Conservation (phyloP, 2,329 filamentous ascomycete genomes). For the Keithomyces neogunnii region DNA sequence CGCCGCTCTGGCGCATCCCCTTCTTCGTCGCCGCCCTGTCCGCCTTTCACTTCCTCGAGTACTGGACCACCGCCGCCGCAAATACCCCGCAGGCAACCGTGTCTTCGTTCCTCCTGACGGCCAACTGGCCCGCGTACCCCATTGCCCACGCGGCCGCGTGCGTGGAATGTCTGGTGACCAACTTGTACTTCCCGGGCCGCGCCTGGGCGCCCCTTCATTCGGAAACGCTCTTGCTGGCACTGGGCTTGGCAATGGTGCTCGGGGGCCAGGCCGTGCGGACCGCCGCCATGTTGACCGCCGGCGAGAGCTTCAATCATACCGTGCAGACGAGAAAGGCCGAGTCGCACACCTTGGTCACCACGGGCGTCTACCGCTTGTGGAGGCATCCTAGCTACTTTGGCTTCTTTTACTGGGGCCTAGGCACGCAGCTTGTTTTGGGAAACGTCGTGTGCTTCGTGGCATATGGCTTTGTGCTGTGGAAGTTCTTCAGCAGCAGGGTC, state of each 20-base stretch:
- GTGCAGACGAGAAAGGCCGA: slow-evolving; percentile 62
- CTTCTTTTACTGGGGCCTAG: slow-evolving; percentile 98
- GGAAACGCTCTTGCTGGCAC: slow-evolving; percentile 32
- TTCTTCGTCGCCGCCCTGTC: slow-evolving; percentile 63
- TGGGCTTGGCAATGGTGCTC: slow-evolving; percentile 55
- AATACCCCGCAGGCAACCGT: slow-evolving; percentile 69
- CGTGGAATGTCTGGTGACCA: slow-evolving; percentile 60
- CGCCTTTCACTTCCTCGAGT: slow-evolving; percentile 93
- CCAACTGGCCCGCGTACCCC: slow-evolving; percentile 78
- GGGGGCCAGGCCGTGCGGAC: slow-evolving; percentile 69
- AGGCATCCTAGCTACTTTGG: slow-evolving; percentile 94
- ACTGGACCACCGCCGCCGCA: slow-evolving; percentile 77
- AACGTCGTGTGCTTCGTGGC: slow-evolving; percentile 70
- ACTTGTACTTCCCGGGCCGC: slow-evolving; percentile 44
- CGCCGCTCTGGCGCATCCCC: slow-evolving; percentile 51
- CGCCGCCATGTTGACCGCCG: slow-evolving; percentile 83
- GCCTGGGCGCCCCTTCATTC: slow-evolving; percentile 36
- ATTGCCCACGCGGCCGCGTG: slow-evolving; percentile 71
- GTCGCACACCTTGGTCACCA: slow-evolving; percentile 73
- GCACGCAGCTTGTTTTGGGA: slow-evolving; percentile 82
- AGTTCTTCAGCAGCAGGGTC: slow-evolving; percentile 73
- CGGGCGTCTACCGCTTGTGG: slow-evolving; percentile 66
- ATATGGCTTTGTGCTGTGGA: slow-evolving; percentile 72
- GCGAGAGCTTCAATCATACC: slow-evolving; percentile 84
- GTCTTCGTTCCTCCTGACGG: slow-evolving; percentile 71